A percentile compares a stretch with the other conserved stretches of the same genome.
phyloP scores from a whole-genome alignment of 2,329 filamentous ascomycete species.

The Botryosphaeria dothidea region DNA sequence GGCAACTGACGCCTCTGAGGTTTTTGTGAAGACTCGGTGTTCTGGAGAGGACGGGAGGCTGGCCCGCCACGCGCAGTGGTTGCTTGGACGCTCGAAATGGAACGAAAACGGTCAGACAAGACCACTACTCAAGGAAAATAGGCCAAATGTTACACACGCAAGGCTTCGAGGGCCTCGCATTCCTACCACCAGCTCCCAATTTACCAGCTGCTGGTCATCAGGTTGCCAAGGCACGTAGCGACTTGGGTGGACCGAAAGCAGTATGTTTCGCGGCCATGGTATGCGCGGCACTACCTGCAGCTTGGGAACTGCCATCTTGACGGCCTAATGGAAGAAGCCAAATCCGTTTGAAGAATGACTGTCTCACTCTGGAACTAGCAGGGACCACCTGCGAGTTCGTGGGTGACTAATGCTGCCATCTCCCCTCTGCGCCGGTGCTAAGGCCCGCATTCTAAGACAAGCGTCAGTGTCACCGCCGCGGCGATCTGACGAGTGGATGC shows the following conservation, averaged over 20 bases:
- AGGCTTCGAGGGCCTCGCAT: constrained; percentile 19
- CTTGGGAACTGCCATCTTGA: constrained; percentile 10
- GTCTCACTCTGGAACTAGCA: constrained; percentile 20
- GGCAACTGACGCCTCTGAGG: constrained; percentile 12
- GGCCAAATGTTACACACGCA: constrained; percentile 16
- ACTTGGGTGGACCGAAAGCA: constrained; percentile 21
- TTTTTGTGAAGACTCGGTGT: constrained; percentile 16
- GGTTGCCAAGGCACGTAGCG: constrained; percentile 17
- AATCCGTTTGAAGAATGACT: constrained; percentile 21
- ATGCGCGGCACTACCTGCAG: constrained; percentile 20
- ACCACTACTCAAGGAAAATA: constrained; percentile 4
- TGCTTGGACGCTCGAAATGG: constrained; percentile 20
- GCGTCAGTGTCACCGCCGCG: constrained; percentile 15
- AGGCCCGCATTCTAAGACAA: constrained; percentile 19
- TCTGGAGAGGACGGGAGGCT: constrained; percentile 8
- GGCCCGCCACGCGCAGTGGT: constrained; percentile 18
- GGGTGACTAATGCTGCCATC: constrained; percentile 18
- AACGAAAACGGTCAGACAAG: constrained; percentile 21
- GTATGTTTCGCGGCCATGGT: constrained; percentile 22
- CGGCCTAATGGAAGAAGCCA: constrained; percentile 16
- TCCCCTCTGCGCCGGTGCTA: constrained; percentile 15
- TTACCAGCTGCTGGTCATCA: constrained; percentile 16
- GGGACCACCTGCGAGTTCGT: constrained; percentile 16
- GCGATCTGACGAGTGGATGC: constrained; percentile 18
- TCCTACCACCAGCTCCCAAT: constrained; percentile 19